Conservation (phyloP, 305 asterid species). For the Fraxinus sp. region DNA sequence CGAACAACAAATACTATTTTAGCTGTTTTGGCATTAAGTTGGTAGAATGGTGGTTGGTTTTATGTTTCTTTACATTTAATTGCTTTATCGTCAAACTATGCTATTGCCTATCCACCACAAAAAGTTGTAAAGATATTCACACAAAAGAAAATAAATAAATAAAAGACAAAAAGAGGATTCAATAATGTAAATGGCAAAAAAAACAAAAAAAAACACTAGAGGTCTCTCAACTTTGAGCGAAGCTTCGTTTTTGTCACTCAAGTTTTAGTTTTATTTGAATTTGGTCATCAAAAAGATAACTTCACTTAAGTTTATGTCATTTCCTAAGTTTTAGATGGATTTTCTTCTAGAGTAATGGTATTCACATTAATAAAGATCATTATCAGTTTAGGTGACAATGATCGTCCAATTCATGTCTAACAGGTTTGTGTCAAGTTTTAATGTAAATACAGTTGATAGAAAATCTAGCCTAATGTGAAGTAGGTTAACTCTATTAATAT, state of each 20-base stretch:
- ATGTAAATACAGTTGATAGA: neutral
- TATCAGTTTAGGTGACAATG: neutral
- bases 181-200: constrained; percentile 24
- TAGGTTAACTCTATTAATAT: neutral
- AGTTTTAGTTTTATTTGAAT: neutral
- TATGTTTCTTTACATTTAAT: constrained; percentile 17
- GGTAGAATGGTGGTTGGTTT: constrained; percentile 39
- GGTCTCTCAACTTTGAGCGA: neutral
- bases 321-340: neutral
- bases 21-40: constrained; percentile 30
- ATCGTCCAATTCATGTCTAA: neutral
- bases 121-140: constrained; percentile 11
- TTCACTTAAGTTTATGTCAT: neutral
- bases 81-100: constrained; percentile 37
- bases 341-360: neutral
- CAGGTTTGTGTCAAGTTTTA: neutral
- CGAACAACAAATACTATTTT: constrained; percentile 18
- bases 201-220: neutral
- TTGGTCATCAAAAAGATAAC: neutral
- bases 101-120: constrained; percentile 39
- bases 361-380: neutral
- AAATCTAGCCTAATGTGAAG: neutral
- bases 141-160: constrained; percentile 6
- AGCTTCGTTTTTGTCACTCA: neutral
- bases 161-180: constrained; percentile 32